Conservation (phyloP, 2,329 filamentous ascomycete genomes). For the Colletotrichum acutatum region DNA sequence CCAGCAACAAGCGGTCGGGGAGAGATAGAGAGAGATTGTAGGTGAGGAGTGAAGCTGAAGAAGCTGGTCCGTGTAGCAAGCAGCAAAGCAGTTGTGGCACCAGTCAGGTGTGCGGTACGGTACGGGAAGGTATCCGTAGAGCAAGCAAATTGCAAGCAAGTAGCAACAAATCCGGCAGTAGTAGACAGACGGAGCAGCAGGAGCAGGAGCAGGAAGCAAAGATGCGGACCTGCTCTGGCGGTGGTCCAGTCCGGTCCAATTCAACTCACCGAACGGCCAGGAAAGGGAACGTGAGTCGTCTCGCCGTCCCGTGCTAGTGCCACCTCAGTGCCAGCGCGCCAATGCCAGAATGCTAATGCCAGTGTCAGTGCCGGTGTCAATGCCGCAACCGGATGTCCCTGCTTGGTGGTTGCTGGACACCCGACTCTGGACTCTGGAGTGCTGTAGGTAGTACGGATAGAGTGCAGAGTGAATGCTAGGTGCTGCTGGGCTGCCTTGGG, state of each 20-base stretch:
- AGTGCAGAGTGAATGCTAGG: no score
- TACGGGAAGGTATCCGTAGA: neutral
- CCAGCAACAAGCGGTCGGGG: neutral
- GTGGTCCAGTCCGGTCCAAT: slow-evolving; percentile 5
- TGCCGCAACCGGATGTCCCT: slow-evolving; percentile 20
- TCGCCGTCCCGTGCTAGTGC: slow-evolving; percentile 26
- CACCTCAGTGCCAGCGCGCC: slow-evolving; percentile 20
- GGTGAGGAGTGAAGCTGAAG: neutral
- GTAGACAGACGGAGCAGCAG: neutral
- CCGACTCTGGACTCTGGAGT: neutral
- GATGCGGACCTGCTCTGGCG: slow-evolving; percentile 1
- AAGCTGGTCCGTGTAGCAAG: neutral
- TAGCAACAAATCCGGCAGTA: neutral
- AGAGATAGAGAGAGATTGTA: no score
- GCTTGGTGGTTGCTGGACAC: neutral
- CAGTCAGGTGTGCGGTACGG: neutral
- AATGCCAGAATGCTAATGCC: slow-evolving; percentile 32
- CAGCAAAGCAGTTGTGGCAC: neutral
- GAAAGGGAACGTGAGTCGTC: slow-evolving; percentile 33
- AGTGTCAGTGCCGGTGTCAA: slow-evolving; percentile 18
- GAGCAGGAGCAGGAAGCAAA: neutral
- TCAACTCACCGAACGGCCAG: slow-evolving; percentile 23
- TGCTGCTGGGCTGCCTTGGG: neutral
- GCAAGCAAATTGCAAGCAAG: neutral
- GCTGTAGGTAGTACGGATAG: neutral